Evolutionary conservation across 768 basidiomycete genomes (phyloP).

Genomic region (Mrakia blollopis): DNA sequence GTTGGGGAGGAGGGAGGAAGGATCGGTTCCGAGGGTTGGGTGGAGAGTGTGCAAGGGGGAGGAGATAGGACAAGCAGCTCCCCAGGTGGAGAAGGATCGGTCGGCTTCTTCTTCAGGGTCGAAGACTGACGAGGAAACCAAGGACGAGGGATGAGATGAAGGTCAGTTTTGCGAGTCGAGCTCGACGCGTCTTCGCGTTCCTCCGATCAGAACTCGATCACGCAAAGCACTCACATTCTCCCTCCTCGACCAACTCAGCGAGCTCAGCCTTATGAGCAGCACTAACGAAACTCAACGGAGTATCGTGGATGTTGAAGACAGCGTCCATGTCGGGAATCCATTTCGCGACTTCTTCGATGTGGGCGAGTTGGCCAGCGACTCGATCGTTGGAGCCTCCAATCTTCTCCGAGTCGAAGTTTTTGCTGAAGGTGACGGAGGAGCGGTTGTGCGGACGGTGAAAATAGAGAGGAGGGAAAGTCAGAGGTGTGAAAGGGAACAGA

Average conservation of each 20-base stretch:
- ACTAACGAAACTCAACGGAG: conserved; percentile 35
- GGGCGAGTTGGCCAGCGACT: conserved; percentile 37
- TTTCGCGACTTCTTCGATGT: conserved; percentile 34
- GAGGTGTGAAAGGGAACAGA: not conserved
- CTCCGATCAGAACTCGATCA: not conserved
- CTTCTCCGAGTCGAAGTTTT: not conserved
- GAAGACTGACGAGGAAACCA: conserved; percentile 33
- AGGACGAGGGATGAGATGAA: not conserved
- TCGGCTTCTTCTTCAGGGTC: conserved; percentile 35
- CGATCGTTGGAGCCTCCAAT: conserved; percentile 38
- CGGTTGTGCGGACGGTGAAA: too few species aligned
- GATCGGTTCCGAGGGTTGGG: conserved; percentile 13
- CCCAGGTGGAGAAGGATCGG: conserved; percentile 30
- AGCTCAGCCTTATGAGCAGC: conserved; percentile 38
- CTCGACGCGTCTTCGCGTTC: not conserved
- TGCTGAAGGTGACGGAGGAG: not conserved
- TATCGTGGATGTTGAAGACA: conserved; percentile 39
- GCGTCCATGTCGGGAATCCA: conserved; percentile 37
- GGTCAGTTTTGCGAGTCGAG: not conserved
- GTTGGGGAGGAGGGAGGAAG: conserved; percentile 10
- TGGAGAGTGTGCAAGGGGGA: not conserved
- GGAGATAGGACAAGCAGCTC: conserved; percentile 26
- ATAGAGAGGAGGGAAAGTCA: not conserved
- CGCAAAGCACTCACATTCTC: conserved; percentile 37
- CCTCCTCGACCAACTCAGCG: conserved; percentile 36